phyloP scores from a whole-genome alignment of 148 eudicot genomes.

The Vaccinium macrocarpon region DNA sequence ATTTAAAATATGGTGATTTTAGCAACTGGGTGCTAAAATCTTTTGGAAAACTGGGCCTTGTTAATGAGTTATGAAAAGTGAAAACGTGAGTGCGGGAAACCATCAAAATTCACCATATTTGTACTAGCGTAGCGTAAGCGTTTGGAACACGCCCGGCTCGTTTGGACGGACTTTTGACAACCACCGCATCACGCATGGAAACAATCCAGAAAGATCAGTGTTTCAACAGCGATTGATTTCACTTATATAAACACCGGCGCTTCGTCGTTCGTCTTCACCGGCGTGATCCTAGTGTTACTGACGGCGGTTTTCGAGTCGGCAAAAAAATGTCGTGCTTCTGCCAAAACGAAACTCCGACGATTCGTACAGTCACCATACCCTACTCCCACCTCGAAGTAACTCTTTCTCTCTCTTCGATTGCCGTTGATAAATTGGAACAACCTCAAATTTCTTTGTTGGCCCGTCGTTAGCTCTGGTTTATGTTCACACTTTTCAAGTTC shows the following conservation, averaged over 20 bases:
- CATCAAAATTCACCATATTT: too few species aligned
- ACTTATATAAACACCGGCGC: not conserved
- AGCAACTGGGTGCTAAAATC: too few species aligned
- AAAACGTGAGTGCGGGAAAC: too few species aligned
- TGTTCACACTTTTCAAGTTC: too few species aligned
- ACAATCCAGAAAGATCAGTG: not conserved
- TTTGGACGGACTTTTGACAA: not conserved
- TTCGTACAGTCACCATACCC: constrained; percentile 46
- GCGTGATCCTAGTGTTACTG: not conserved
- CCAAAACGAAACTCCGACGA: constrained; percentile 23
- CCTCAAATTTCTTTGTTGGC: too few species aligned
- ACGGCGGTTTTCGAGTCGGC: constrained; percentile 13
- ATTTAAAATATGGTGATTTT: too few species aligned
- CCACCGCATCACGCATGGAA: not conserved
- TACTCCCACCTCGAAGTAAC: constrained; percentile 52
- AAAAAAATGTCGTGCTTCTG: constrained; percentile 35
- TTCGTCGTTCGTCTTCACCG: not conserved
- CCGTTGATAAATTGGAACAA: not conserved
- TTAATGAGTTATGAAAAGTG: too few species aligned
- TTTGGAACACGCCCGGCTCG: too few species aligned
- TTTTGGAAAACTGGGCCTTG: too few species aligned
- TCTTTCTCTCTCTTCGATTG: not conserved
- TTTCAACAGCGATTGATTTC: not conserved
- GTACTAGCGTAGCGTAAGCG: too few species aligned
- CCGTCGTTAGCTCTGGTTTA: too few species aligned